Evolutionary conservation across 495 filamentous ascomycete species (phyloP).

Genomic region (Elasticomyces elasticus): DNA sequence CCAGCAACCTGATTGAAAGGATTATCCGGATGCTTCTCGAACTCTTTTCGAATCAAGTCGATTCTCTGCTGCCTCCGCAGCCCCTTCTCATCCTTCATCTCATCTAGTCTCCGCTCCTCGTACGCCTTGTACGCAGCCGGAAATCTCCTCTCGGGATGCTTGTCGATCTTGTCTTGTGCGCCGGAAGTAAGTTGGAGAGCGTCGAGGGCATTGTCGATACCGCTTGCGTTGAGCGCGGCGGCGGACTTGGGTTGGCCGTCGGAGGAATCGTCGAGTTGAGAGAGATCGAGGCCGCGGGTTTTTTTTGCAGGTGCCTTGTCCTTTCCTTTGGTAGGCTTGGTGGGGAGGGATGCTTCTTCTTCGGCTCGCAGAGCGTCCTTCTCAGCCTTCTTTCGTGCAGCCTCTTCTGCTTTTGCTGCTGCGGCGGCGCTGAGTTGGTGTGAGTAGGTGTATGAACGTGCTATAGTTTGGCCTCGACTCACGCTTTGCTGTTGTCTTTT

Average conservation of each 20-base stretch:
- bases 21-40: slow-evolving; percentile 84
- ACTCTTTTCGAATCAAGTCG: slow-evolving; percentile 75
- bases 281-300: slow-evolving; percentile 54
- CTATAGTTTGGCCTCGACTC: slow-evolving; percentile 3
- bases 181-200: slow-evolving; percentile 58
- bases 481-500: slow-evolving; percentile 82
- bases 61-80: slow-evolving; percentile 70
- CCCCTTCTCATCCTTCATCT: slow-evolving; percentile 76
- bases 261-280: slow-evolving; percentile 37
- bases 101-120: slow-evolving; percentile 71
- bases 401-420: slow-evolving; percentile 76
- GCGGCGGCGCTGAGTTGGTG: slow-evolving; percentile 56
- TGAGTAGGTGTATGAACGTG: not conserved
- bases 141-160: slow-evolving; percentile 74
- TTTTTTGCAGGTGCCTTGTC: slow-evolving; percentile 59
- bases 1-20: slow-evolving; percentile 78
- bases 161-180: slow-evolving; percentile 57
- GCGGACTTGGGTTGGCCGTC: slow-evolving; percentile 31
- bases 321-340: slow-evolving; percentile 48
- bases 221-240: slow-evolving; percentile 61
- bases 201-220: slow-evolving; percentile 86
- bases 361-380: slow-evolving; percentile 70
- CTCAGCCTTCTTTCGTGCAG: slow-evolving; percentile 79
- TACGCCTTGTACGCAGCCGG: slow-evolving; percentile 82
- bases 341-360: slow-evolving; percentile 60